Evolutionary conservation across 177 flowering plant genomes (phyloP), one percentile per base, ranked within the genome.

Genomic region (Vitis hybrid): DNA sequence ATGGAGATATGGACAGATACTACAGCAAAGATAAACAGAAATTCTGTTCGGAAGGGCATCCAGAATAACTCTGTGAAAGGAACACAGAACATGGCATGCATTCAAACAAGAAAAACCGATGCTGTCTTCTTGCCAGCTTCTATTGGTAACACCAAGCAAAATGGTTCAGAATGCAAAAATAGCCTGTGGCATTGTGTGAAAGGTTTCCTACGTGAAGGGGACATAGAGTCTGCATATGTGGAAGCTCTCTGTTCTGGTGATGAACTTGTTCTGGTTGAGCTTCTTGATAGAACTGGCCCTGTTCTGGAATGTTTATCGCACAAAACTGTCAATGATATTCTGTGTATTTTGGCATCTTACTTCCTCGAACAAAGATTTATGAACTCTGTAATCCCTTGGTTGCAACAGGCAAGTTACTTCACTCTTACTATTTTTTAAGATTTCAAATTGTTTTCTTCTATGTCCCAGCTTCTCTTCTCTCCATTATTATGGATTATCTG

Each of bases 261-360:
- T 79, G 89, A 87, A 45, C 74, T 77, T 26, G 66, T 85, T 62
- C 70, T 94, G 64, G 66, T 88, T 65, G 92, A 92, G 69, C 95
- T 94, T 75, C 78, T 94, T 67, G 87, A 87, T 71, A 84, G 80
- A 84, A 92, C 93, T 51, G 92, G 94, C 67, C 98, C 98, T 60
- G 85, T 88, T 50, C 74, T 94, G 19, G 93, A 94, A 51, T 76
- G 83, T 67, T 71, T 94, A 68, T 87, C 95, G 3, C 73, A 74
- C 32, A 85, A 78, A 70, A 92, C 91, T 48, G 82, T 74, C n/a
- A 73, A 73, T 69, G 87, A 84, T 60, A 68, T 94, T 65, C 84
- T 94, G 17, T 71, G 80, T 77, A 79, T 75, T 64, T 62, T 91
- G 72, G 87, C 87, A 19, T 74, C 91, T 30, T 80, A 75, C 74